phyloP scores from a whole-genome alignment of 2,329 filamentous ascomycete species.

The Teratosphaeria destructans region DNA sequence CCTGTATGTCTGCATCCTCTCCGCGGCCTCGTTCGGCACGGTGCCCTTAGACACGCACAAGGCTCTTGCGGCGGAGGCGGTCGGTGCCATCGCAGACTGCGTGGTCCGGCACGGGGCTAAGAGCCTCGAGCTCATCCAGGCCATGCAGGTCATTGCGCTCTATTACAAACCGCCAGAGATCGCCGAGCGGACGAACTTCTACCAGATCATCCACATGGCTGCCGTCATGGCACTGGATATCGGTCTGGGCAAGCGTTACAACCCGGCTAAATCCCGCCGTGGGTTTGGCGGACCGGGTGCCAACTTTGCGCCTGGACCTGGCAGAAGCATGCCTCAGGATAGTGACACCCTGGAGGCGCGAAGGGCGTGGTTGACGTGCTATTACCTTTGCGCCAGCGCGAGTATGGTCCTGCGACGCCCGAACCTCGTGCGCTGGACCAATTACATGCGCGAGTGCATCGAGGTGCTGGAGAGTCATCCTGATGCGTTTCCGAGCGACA shows the following conservation, averaged over 20 bases:
- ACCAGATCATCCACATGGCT: conserved; percentile 73
- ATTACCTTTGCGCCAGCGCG: conserved; percentile 49
- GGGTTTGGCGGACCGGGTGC: conserved; percentile 25
- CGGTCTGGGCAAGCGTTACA: conserved; percentile 54
- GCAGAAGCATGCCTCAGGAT: conserved; percentile 24
- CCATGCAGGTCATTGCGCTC: conserved; percentile 61
- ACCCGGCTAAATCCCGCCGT: conserved; percentile 27
- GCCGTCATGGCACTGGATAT: conserved; percentile 76
- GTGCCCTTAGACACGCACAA: conserved; percentile 48
- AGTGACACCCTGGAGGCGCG: conserved; percentile 47
- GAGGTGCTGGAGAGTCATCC: conserved; percentile 46
- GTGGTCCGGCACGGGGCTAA: conserved; percentile 69
- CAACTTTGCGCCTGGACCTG: conserved; percentile 21
- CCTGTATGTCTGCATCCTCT: conserved; percentile 49
- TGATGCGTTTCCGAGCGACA: conserved; percentile 48
- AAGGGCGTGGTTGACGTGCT: conserved; percentile 51
- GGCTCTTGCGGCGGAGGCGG: conserved; percentile 56
- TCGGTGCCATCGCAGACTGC: conserved; percentile 62
- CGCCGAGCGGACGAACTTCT: conserved; percentile 81
- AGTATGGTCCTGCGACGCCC: conserved; percentile 49
- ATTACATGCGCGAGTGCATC: conserved; percentile 54
- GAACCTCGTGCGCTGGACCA: conserved; percentile 49
- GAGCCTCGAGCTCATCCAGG: conserved; percentile 72
- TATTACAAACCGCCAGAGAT: conserved; percentile 81
- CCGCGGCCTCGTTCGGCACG: conserved; percentile 41